Base-by-base conservation (phyloP, 2,329 filamentous ascomycete species). In the Fusarium sp. region DNA sequence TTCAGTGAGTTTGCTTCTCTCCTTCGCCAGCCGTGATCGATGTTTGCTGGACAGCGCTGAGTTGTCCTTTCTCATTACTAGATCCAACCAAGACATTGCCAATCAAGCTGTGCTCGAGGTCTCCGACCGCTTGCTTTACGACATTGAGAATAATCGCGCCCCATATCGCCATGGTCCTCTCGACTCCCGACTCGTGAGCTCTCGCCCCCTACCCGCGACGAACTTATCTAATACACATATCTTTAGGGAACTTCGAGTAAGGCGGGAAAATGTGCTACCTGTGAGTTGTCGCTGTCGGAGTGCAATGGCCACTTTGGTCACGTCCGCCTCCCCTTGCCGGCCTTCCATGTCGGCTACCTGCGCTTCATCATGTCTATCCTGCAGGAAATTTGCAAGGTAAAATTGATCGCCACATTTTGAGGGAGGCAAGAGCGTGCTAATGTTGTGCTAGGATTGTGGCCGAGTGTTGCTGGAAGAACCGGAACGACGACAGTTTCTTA, bases 241-340 rank as follows among this genome's bases (percentile, higher is more conserved):
- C 12, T 46, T 20, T 64, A 90, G 88, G 95, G 95, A 73, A 96
- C 94, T 4, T 98, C 95, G 17, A 94, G 91, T 80, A 98, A 98
- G 83, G 89, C 86, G 5, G 93, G 90, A 27, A 88, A 86, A 67
- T 99, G 96, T 81, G 86, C 90, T 49, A 98, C 96, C 16, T 99
- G 96, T 81, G 91, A 93, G 56, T 91, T 95, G 79, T 89, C 91
- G 17, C 86, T 98, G 33, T 90, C 94, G 77, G 91, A 92, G 74
- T 99, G 96, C 83, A 96, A 94, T 76, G 96, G 96, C 14, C 96
- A 99, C 83, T 99, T 98, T 79, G 96, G 96, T 55, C 93, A 98
- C 83, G 93, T 99, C 78, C 92, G 94, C 78, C 89, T 99, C 16
- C 94, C 96, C 1, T 87, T 99, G 60, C 96, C 96, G 5, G 94